Base-by-base conservation (phyloP, 2,329 filamentous ascomycete species). In the Periconia sp. region DNA sequence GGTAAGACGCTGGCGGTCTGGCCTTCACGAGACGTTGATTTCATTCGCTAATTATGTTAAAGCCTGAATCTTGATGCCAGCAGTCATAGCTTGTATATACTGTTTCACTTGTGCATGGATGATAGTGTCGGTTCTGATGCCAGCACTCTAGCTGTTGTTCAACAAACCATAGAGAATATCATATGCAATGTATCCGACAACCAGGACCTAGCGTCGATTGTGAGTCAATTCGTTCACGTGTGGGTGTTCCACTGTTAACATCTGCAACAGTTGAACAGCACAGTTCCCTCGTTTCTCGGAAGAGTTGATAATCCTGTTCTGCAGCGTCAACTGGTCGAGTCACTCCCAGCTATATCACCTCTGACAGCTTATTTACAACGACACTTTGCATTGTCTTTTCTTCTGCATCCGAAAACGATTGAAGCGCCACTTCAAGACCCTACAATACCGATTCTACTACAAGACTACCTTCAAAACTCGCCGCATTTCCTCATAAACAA, bases 341-440 rank as follows among this genome's bases (percentile, higher is more conserved):
- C 81, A 42, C 78, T 93, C 15, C 84, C 88, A 0, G 74, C 81
- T 10, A 77, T 75, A 6, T 79, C 76, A 3, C 62, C 76, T 0
- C 72, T 75, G 33, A 71, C 82, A 1, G 82, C 87, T 56, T 82
- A 87, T 35, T 76, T 93, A 27, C 82, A 87, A 31, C 81, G 87
- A 11, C 79, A 86, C 33, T 78, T 94, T 8, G 88, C 90, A 2
- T 75, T 87, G 6, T 80, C 82, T 1, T 86, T 85, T 58, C 77
- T 90, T 57, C 82, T 90, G 55, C 49, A 68, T 45, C 70, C 70
- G 6, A 55, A 42, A 7, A 33, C 52, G 15, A 54, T 74, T 19
- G 50, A 61, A 19, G 48, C 60, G 6, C 57, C 67, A n/a, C 63
- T 75, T 19, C 49, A 59, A 35, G 61, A 63, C 30, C 41, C 63